phyloP scores from a whole-genome alignment of 1,284 basidiomycete species.

The Lentinus polychrous region DNA sequence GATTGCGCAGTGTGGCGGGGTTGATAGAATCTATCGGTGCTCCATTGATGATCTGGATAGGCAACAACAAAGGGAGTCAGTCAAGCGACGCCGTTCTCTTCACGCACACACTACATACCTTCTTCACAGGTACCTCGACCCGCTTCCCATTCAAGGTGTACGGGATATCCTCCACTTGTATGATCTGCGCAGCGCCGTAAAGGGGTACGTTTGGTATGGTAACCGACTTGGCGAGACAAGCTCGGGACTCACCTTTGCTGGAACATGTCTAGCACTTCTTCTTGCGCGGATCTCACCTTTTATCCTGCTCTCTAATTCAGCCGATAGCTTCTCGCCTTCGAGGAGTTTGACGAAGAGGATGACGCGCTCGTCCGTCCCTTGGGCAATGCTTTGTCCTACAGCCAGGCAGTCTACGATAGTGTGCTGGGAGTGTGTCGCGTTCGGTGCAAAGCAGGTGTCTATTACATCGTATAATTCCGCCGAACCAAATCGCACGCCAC shows the following conservation, averaged over 20 bases:
- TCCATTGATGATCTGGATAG: conserved; percentile 72
- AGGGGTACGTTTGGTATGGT: conserved; percentile 6
- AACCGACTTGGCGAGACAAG: background rate
- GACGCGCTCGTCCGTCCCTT: conserved; percentile 76
- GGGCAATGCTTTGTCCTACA: conserved; percentile 67
- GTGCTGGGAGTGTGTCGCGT: conserved; percentile 33
- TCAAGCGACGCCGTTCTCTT: too few species aligned
- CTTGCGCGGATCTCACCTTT: conserved; percentile 57
- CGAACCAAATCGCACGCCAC: conserved; percentile 81
- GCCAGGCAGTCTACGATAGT: conserved; percentile 68
- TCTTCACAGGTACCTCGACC: conserved; percentile 80
- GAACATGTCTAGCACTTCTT: conserved; percentile 72
- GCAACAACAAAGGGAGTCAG: conserved; percentile 1
- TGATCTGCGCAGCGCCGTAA: conserved; percentile 37
- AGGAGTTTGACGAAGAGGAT: conserved; percentile 75
- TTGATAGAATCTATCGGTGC: conserved; percentile 65
- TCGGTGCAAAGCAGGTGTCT: conserved; percentile 49
- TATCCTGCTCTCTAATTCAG: conserved; percentile 50
- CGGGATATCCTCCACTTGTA: conserved; percentile 69
- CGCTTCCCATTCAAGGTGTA: conserved; percentile 85
- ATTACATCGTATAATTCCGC: conserved; percentile 84
- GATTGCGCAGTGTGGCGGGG: conserved; percentile 71
- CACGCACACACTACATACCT: conserved; percentile 35
- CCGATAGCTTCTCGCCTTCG: conserved; percentile 42
- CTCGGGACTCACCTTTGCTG: conserved; percentile 45